Evolutionary conservation across 441 rosid species (phyloP).

Genomic region (Aleurites moluccanus): DNA sequence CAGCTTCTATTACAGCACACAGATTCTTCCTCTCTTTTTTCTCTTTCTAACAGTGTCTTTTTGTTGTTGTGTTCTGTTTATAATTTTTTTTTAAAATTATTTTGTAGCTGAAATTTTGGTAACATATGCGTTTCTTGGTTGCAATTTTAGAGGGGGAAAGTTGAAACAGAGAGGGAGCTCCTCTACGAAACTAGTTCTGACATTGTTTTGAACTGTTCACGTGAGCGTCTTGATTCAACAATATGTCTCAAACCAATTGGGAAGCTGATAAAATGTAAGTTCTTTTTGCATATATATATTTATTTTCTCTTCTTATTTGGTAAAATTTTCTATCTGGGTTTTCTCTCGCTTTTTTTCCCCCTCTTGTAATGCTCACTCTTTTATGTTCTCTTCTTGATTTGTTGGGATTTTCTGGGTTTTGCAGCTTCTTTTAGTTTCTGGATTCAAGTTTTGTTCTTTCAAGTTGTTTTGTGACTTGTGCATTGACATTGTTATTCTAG

Average conservation of each 20-base stretch:
- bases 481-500: constrained; percentile 32
- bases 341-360: not conserved
- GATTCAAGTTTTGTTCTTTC: constrained; percentile 32
- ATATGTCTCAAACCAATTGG: constrained; percentile 90
- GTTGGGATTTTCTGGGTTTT: constrained; percentile 26
- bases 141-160: constrained; percentile 31
- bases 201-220: constrained; percentile 42
- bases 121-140: constrained; percentile 24
- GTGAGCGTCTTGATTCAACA: constrained; percentile 34
- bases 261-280: constrained; percentile 97
- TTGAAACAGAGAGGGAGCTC: constrained; percentile 15
- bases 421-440: constrained; percentile 24
- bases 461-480: constrained; percentile 11
- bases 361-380: not conserved
- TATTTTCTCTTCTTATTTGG: not conserved
- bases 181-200: constrained; percentile 35
- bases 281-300: not conserved
- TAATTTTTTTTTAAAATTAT: not conserved
- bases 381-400: constrained; percentile 25
- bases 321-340: constrained; percentile 11
- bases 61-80: constrained; percentile 18
- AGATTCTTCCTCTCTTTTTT: constrained; percentile 24
- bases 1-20: not conserved
- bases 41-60: not conserved
- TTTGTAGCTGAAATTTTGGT: not conserved